Evolutionary conservation across 768 basidiomycete genomes (phyloP), one percentile per base, ranked within the genome.

Genomic region (Tubosaeta brunneosetosa): DNA sequence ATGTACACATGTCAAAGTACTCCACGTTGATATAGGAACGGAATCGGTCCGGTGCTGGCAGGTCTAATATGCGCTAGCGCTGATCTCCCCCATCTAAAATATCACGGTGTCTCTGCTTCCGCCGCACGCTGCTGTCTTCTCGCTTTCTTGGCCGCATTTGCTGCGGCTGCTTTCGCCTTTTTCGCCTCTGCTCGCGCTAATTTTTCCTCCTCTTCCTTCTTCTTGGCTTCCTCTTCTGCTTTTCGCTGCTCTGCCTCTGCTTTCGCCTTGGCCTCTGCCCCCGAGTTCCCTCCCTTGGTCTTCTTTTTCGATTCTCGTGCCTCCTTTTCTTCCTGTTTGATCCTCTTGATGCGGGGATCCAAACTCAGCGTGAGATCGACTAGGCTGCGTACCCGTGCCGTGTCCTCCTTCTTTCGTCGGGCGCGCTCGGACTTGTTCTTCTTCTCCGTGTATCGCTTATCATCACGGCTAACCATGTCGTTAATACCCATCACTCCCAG

Each of bases 401-500:
- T 97, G 72, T 99, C 95, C 61, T 97, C 95, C 79, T 97, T 97
- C 79, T 99, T 99, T 68, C 91, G 79, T 52, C 93, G 82, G 12
- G 93, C 91, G 32, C 95, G 93, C 73, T 99, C 95, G 6, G 90
- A 73, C 73, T 97, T 97, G 83, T 99, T 99, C 81, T 99, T 99
- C 80, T 97, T 98, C 74, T 98, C 95, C 16, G 92, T 94, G 74
- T 94, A 97, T 29, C 95, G 88, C 74, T 98, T 98, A 71, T 99
- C 95, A 70, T 98, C 95, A 52, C 95, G 95, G 66, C 92, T 94
- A 50, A 40, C 3, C 12, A 48, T 34, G 37, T 46, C 7, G 57
- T 61, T 47, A 67, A 53, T 45, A 16, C 19, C 46, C 19, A 44
- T 34, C 47, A 36, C 48, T 32, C 25, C 10, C 37, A 11, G 36